phyloP scores from a whole-genome alignment of 75 land plant genomes.

The Cryptomeria japonica region DNA sequence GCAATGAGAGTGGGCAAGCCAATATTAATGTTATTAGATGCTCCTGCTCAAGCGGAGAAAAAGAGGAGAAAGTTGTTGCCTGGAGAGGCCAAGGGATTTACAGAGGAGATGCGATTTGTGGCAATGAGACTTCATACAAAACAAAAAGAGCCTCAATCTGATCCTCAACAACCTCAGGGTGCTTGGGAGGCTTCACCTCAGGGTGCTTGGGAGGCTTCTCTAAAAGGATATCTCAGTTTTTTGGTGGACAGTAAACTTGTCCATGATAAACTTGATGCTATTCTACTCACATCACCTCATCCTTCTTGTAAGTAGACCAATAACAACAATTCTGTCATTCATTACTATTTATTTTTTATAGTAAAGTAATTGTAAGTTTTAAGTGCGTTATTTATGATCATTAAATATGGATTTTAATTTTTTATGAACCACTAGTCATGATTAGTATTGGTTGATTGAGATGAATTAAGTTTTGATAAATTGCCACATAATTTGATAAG shows the following conservation, averaged over 20 bases:
- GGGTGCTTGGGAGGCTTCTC: constrained; percentile 85
- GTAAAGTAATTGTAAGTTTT: too few species aligned
- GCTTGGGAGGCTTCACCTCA: too few species aligned
- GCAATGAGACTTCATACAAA: constrained; percentile 82
- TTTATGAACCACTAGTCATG: too few species aligned
- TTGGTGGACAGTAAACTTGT: constrained; percentile 87
- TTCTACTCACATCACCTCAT: constrained; percentile 71
- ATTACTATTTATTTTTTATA: too few species aligned
- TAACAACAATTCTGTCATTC: neutral
- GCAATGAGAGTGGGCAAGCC: too few species aligned
- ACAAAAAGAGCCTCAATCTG: constrained; percentile 22
- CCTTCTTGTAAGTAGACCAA: constrained; percentile 73
- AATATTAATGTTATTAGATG: too few species aligned
- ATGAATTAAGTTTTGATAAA: too few species aligned
- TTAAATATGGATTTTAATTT: too few species aligned
- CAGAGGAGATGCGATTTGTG: constrained; percentile 95
- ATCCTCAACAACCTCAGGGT: constrained; percentile 15
- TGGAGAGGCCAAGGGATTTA: constrained; percentile 82
- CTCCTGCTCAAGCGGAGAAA: neutral
- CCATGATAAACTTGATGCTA: constrained; percentile 70
- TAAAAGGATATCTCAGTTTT: constrained; percentile 72
- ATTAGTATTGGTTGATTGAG: too few species aligned
- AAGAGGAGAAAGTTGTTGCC: constrained; percentile 60
- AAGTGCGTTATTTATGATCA: too few species aligned
- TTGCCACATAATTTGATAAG: too few species aligned